Evolutionary conservation across 2,329 filamentous ascomycete species (phyloP).

Genomic region (Lithohypha guttulata): DNA sequence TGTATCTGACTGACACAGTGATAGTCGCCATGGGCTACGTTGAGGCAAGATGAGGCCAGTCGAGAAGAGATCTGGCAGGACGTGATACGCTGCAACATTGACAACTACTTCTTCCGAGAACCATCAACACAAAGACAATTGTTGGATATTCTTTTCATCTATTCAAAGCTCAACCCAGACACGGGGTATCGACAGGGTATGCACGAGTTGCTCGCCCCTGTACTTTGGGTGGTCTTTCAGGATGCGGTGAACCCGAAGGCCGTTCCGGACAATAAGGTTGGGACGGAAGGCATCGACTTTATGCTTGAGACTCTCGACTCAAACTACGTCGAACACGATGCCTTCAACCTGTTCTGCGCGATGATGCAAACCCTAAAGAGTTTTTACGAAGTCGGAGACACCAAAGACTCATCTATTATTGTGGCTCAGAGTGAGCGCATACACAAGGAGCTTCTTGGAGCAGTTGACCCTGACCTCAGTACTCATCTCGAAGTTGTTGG

Average conservation of each 20-base stretch:
- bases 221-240: conserved; percentile 71
- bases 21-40: conserved; percentile 84
- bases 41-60: conserved; percentile 72
- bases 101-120: conserved; percentile 81
- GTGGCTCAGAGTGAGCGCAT: conserved; percentile 78
- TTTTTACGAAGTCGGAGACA: conserved; percentile 67
- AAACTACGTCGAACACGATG: conserved; percentile 74
- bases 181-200: conserved; percentile 95
- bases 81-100: conserved; percentile 79
- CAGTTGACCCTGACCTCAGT: conserved; percentile 72
- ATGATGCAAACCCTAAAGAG: conserved; percentile 79
- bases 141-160: conserved; percentile 83
- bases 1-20: conserved; percentile 36
- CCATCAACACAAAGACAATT: conserved; percentile 68
- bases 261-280: conserved; percentile 29
- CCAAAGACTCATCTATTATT: conserved; percentile 53
- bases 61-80: conserved; percentile 88
- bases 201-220: conserved; percentile 88
- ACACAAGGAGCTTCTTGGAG: conserved; percentile 68
- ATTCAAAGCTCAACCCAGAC: conserved; percentile 81
- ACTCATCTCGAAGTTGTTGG: conserved; percentile 72
- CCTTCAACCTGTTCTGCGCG: conserved; percentile 67
- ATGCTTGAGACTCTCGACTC: conserved; percentile 61
- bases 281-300: conserved; percentile 30
- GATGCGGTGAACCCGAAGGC: conserved; percentile 57